phyloP scores from a whole-genome alignment of 2,329 filamentous ascomycete genomes.

The Arachnopeziza araneosa region DNA sequence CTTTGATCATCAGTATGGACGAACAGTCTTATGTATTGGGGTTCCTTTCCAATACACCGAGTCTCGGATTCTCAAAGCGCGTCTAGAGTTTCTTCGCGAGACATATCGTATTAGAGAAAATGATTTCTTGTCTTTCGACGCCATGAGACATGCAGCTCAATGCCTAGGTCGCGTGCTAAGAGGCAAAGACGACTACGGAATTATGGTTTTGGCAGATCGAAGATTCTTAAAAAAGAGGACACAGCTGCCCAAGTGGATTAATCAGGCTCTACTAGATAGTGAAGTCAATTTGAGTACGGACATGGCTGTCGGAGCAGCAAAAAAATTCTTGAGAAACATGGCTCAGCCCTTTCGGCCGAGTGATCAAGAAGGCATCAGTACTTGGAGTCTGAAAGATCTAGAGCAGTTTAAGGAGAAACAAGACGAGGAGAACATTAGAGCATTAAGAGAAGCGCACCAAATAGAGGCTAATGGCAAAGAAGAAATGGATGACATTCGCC shows the following conservation, averaged over 20 bases:
- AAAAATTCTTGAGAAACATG: slow-evolving; percentile 87
- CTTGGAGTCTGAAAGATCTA: slow-evolving; percentile 79
- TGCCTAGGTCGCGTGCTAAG: slow-evolving; percentile 90
- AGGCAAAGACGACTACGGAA: slow-evolving; percentile 98
- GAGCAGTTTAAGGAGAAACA: slow-evolving; percentile 71
- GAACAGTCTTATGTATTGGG: slow-evolving; percentile 91
- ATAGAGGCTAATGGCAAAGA: slow-evolving; percentile 2
- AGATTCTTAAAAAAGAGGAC: slow-evolving; percentile 86
- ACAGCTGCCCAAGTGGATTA: slow-evolving; percentile 96
- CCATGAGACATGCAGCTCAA: slow-evolving; percentile 97
- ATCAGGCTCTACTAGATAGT: slow-evolving; percentile 75
- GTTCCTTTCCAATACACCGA: slow-evolving; percentile 99
- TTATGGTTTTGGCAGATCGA: slow-evolving; percentile 96
- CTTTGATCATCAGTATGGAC: slow-evolving; percentile 97
- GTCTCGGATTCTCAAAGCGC: slow-evolving; percentile 90
- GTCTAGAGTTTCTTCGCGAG: slow-evolving; percentile 92
- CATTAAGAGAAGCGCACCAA: slow-evolving; percentile 45
- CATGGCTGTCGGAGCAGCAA: slow-evolving; percentile 84
- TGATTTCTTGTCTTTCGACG: slow-evolving; percentile 96
- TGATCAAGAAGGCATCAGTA: slow-evolving; percentile 88
- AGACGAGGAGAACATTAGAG: slow-evolving; percentile 61
- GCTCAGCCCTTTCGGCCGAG: slow-evolving; percentile 78
- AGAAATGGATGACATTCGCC: slow-evolving; percentile 10
- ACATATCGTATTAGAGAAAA: slow-evolving; percentile 96
- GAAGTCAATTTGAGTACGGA: slow-evolving; percentile 91